These are phyloP conservation scores for Corchorus olitorius DNA, from an alignment of 345 rosid species.

Conservation along the genomic window DNA sequence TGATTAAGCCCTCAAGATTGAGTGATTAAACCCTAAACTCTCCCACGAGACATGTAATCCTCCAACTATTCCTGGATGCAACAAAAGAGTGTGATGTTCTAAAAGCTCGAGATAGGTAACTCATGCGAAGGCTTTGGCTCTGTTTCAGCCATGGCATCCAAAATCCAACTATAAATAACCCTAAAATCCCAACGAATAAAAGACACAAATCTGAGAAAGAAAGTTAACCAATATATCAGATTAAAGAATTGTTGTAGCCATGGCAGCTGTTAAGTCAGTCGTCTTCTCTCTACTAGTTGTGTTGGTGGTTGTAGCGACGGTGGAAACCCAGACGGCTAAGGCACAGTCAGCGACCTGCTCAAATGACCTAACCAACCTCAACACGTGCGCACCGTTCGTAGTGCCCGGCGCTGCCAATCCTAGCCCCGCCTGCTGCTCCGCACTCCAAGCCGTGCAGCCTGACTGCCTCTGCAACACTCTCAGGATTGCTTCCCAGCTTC, in stretches of 20 bases:
- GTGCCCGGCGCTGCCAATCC: slow-evolving; percentile 66
- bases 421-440: slow-evolving; percentile 52
- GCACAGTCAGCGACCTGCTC: slow-evolving; percentile 53
- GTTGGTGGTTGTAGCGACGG: slow-evolving; percentile 29
- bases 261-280: neutral
- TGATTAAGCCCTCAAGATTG: too few species aligned
- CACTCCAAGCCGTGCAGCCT: slow-evolving; percentile 56
- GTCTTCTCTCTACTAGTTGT: slow-evolving; percentile 21
- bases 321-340: slow-evolving; percentile 32
- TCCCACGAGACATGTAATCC: neutral
- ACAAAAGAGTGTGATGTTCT: neutral
- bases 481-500: slow-evolving; percentile 71
- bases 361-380: slow-evolving; percentile 54
- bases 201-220: slow-evolving; percentile 1
- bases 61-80: neutral
- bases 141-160: neutral
- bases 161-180: neutral
- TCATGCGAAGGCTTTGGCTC: neutral
- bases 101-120: slow-evolving; percentile 10
- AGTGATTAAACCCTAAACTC: too few species aligned
- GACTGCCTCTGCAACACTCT: slow-evolving; percentile 89
- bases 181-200: neutral
- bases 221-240: neutral
- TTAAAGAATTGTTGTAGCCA: neutral
- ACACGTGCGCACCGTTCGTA: slow-evolving; percentile 69